phyloP scores from a whole-genome alignment of 2,329 filamentous ascomycete species.

The Ceratocystis alfenasii region DNA sequence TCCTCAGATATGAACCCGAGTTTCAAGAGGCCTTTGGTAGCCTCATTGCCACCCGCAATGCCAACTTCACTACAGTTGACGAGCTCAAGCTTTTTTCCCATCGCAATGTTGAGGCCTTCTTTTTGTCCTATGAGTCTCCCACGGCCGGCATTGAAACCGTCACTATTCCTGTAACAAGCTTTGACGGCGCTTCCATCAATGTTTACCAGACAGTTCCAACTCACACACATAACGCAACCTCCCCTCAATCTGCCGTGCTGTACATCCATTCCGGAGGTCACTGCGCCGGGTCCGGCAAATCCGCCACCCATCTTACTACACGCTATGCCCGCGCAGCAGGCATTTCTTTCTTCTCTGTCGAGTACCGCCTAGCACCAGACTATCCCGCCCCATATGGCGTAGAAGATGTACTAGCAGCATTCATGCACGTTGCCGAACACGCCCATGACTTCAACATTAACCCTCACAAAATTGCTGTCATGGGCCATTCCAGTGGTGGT shows the following conservation, averaged over 20 bases:
- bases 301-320: conserved; percentile 26
- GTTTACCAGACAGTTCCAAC: conserved; percentile 23
- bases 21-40: conserved; percentile 14
- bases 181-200: conserved; percentile 23
- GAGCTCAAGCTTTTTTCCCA: neutral
- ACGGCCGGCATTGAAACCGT: neutral
- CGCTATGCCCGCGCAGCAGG: conserved; percentile 26
- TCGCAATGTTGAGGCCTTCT: neutral
- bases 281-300: conserved; percentile 28
- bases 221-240: neutral
- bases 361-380: conserved; percentile 37
- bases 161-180: conserved; percentile 22
- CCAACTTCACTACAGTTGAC: neutral
- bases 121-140: conserved; percentile 12
- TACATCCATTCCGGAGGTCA: conserved; percentile 36
- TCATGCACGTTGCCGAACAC: conserved; percentile 26
- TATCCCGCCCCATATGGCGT: conserved; percentile 30
- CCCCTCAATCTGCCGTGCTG: conserved; percentile 27
- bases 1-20: conserved; percentile 14
- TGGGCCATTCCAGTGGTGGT: conserved; percentile 25
- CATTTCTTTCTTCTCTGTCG: conserved; percentile 31
- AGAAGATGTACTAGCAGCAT: conserved; percentile 30
- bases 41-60: neutral
- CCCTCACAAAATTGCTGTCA: conserved; percentile 23
- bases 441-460: conserved; percentile 24